These are phyloP conservation scores for Rubroboletus pulcherrimus DNA, from an alignment of 768 basidiomycete genomes.

Conservation along the genomic window DNA sequence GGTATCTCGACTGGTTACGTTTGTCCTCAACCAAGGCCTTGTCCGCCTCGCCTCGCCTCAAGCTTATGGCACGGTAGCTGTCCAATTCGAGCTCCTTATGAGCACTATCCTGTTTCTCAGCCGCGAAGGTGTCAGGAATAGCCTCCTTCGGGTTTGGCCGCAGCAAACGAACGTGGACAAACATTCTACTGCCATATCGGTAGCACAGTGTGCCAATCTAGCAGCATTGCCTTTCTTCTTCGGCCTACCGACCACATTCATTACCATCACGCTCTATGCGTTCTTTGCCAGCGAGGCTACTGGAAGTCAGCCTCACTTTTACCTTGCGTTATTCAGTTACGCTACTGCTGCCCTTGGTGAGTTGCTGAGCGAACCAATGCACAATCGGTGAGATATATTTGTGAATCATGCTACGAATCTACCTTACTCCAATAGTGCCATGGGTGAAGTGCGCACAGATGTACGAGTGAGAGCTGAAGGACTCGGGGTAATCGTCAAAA, in stretches of 20 bases:
- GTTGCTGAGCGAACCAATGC: constrained; percentile 78
- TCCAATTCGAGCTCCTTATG: constrained; percentile 90
- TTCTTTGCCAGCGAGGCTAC: constrained; percentile 51
- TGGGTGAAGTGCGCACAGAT: constrained; percentile 61
- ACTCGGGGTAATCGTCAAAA: constrained; percentile 69
- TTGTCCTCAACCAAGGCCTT: constrained; percentile 82
- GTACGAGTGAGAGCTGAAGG: constrained; percentile 86
- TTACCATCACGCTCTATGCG: constrained; percentile 52
- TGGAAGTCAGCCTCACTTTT: constrained; percentile 61
- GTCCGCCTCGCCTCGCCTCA: constrained; percentile 80
- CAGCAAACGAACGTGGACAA: constrained; percentile 8
- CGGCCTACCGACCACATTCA: constrained; percentile 61
- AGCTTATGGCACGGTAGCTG: constrained; percentile 84
- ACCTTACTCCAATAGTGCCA: constrained; percentile 48
- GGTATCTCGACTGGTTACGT: constrained; percentile 80
- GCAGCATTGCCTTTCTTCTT: constrained; percentile 62
- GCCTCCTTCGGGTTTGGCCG: constrained; percentile 61
- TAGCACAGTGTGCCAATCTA: constrained; percentile 40
- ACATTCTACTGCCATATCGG: neutral
- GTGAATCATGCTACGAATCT: neutral
- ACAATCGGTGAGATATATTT: constrained; percentile 53
- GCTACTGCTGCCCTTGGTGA: constrained; percentile 72
- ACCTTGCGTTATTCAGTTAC: constrained; percentile 62
- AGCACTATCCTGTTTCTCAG: constrained; percentile 90
- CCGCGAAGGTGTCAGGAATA: constrained; percentile 89